Base-by-base conservation (phyloP, 192 early-diverging fungal species). In the Mortierella claussenii region DNA sequence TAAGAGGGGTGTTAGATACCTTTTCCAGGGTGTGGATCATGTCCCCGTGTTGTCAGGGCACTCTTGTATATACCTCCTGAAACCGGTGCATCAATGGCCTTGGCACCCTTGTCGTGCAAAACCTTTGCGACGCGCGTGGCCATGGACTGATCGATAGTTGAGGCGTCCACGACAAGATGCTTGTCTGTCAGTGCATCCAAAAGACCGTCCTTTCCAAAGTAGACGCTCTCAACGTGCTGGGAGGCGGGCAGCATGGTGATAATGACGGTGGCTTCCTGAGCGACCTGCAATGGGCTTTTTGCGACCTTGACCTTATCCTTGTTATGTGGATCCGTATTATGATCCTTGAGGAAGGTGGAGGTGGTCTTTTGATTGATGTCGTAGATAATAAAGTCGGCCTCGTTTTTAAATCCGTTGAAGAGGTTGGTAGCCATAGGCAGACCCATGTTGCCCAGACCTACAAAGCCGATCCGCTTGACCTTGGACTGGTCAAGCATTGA, bases 231-330 rank as follows among this genome's bases (percentile, higher is more conserved):
- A 9, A 98, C 96, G 57, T 96, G 92, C 23, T 85, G 66, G 8
- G 93, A 90, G 46, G 89, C 91, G 2, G 97, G 97, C 17, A 99
- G 83, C 88, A 96, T 97, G 0, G 97, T 97, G 51, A 99, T 85
- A 30, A 99, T 87, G 15, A 94, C 86, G 15, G 87, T 85, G 15
- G 88, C 80, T 27, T 85, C 62, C 57, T 85, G 82, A 0, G 94
- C 95, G 7, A 98, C 60, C 24, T 95, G 92, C 20, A 79, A 65
- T 3, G 92, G 91, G 1, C 83, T 88, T n/a, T 69, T 74, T 10
- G 89, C 94, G 20, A 82, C 68, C 26, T 74, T 74, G 31, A 88
- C 82, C 42, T 76, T 63, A 32, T 84, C 60, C 56, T 76, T 71
- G 33, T 64, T 66, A 45, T 66, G 40, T 37, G 46, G 42, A 7